These are phyloP conservation scores for Calonectria hongkongensis DNA, from an alignment of 2,329 filamentous ascomycete species.

Conservation along the genomic window DNA sequence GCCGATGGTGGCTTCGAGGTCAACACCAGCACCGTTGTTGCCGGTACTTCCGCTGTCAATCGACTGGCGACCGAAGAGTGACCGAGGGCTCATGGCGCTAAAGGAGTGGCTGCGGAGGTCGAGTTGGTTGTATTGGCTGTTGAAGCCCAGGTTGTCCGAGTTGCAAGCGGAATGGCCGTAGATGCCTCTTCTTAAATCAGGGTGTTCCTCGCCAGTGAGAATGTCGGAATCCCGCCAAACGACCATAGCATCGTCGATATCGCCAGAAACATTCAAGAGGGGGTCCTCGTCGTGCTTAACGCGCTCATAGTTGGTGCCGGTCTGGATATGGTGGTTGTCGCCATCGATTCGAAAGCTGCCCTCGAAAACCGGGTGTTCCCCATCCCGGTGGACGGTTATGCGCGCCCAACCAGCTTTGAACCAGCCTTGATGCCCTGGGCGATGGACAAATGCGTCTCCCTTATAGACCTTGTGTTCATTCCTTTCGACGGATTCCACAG, in stretches of 20 bases:
- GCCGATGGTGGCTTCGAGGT: constrained; percentile 86
- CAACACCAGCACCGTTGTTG: constrained; percentile 83
- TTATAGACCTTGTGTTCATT: constrained; percentile 88
- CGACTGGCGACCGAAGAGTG: constrained; percentile 83
- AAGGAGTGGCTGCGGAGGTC: constrained; percentile 72
- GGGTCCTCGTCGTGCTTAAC: constrained; percentile 85
- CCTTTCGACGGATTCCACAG: constrained; percentile 82
- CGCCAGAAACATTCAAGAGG: constrained; percentile 68
- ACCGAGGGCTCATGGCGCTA: constrained; percentile 76
- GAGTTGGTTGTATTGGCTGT: constrained; percentile 80
- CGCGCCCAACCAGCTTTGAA: constrained; percentile 90
- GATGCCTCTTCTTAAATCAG: constrained; percentile 79
- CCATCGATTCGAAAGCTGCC: constrained; percentile 89
- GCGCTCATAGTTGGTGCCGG: constrained; percentile 82
- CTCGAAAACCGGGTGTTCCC: constrained; percentile 87
- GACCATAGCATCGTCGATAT: constrained; percentile 85
- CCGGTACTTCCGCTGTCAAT: constrained; percentile 78
- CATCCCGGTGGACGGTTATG: constrained; percentile 86
- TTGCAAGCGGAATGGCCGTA: constrained; percentile 74
- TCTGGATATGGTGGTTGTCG: constrained; percentile 91
- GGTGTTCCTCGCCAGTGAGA: constrained; percentile 63
- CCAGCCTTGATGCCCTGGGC: constrained; percentile 79
- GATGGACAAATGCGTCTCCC: constrained; percentile 83
- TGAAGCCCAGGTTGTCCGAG: constrained; percentile 87
- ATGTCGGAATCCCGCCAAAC: constrained; percentile 95